Conservation (phyloP, 1,139 yeast genomes). For the Kodamaea derodonti region DNA sequence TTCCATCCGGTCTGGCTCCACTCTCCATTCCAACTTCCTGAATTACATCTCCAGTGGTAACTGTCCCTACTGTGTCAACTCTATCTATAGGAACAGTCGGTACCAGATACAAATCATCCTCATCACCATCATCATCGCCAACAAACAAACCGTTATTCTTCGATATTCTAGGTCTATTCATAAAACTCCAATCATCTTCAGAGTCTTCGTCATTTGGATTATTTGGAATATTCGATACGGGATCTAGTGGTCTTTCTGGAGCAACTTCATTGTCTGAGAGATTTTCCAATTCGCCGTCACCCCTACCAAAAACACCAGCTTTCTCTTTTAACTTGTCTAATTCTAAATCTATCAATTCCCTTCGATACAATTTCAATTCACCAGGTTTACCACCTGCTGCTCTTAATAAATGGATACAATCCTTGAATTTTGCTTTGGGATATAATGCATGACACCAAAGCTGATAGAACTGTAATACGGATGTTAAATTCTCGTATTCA, state of each 20-base stretch:
- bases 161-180: conserved; percentile 17
- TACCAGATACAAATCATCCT: conserved; percentile 6
- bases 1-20: no score
- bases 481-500: conserved; percentile 39
- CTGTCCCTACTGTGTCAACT: no score
- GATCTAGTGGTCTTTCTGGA: background rate
- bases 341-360: conserved; percentile 34
- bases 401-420: conserved; percentile 43
- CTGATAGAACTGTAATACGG: conserved; percentile 65
- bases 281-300: background rate
- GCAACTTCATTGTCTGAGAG: conserved; percentile 1
- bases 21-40: no score
- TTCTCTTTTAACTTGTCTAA: conserved; percentile 29
- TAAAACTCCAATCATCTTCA: conserved; percentile 36
- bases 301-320: conserved; percentile 27
- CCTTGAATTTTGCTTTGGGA: conserved; percentile 74
- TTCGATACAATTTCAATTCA: conserved; percentile 32
- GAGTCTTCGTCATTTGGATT: conserved; percentile 13
- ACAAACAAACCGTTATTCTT: conserved; percentile 23
- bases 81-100: conserved; percentile 4
- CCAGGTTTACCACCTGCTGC: conserved; percentile 31
- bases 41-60: no score
- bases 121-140: conserved; percentile 29
- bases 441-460: conserved; percentile 81
- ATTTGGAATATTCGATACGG: background rate